Base-by-base conservation (phyloP, 2,329 filamentous ascomycete species). In the Pestalotiopsis sp. region DNA sequence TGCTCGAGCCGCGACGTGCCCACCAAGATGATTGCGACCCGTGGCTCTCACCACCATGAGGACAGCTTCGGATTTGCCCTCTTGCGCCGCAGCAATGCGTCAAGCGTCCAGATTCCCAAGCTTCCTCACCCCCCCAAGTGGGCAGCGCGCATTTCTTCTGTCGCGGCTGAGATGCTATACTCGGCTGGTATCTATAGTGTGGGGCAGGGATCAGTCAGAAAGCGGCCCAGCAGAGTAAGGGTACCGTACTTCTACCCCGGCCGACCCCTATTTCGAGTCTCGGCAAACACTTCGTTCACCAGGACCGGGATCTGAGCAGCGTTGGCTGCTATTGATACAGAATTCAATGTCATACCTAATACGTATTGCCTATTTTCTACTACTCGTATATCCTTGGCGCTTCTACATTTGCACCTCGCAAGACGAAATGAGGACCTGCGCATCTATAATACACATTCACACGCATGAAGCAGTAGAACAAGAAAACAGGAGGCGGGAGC, bases 401-500 rank as follows among this genome's bases (percentile, higher is more conserved):
- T 52, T 52, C 45, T 52, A 52, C 20, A 52, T 52, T 52, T 52
- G 31, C 31, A 36, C 31, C 31, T 36, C 31, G 31, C 31, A 36
- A 61, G 58, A n/a, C 6, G 36, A 27, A 38, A 62, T 23, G 14
- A 62, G n/a, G 13, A 17, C 38, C 59, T 62, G 12, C 31, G n/a
- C 57, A 23, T 20, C n/a, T 14, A 20, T 23, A 11, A 27, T 38
- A 31, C 11, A 38, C 59, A 39, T 64, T 36, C 61, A 64, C 41
- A 27, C n/a, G 25, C 14, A 64, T 25, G 12, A 11, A 12, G 23
- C 25, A 49, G 31, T 36, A 36, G 14, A 45, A 5, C 25, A 52
- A 14, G 39, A 64, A 58, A 14, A 39, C 27, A 62, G 20, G 59
- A 64, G 61, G 61, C 61, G 61, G 61, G 61, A 64, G 61, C 61